Conservation (phyloP, 176 grass and related monocot genomes). For the Raddia guianensis region DNA sequence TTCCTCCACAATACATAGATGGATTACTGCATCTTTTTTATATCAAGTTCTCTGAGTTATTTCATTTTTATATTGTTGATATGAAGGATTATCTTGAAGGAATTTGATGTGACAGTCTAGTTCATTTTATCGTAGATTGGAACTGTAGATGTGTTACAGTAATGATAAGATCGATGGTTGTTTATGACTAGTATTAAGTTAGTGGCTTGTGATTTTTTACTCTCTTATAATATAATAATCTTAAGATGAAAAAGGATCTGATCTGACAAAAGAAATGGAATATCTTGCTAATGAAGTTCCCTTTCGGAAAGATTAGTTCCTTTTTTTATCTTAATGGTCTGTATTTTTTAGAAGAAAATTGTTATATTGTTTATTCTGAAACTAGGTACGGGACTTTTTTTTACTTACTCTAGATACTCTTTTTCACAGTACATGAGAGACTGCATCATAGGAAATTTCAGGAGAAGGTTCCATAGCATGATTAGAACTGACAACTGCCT, state of each 20-base stretch:
- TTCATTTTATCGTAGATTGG: constrained; percentile 16
- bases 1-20: background rate
- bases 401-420: constrained; percentile 28
- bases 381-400: constrained; percentile 13
- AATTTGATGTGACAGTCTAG: constrained; percentile 3
- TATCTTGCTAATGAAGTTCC: background rate
- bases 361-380: constrained; percentile 31
- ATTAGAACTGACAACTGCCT: constrained; percentile 85
- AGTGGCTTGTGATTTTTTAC: constrained; percentile 14
- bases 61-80: constrained; percentile 26
- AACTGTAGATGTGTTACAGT: constrained; percentile 20
- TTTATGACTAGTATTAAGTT: constrained; percentile 15
- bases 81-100: background rate
- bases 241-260: constrained; percentile 15
- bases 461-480: constrained; percentile 84
- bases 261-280: background rate
- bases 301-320: constrained; percentile 6
- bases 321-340: background rate
- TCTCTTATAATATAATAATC: constrained; percentile 27
- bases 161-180: constrained; percentile 6
- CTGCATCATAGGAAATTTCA: constrained; percentile 93
- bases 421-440: constrained; percentile 97
- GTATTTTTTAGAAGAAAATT: background rate
- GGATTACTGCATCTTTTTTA: background rate
- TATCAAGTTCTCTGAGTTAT: constrained; percentile 12